Base-by-base conservation (phyloP, 2,329 filamentous ascomycete genomes). In the Colletotrichum sp. region DNA sequence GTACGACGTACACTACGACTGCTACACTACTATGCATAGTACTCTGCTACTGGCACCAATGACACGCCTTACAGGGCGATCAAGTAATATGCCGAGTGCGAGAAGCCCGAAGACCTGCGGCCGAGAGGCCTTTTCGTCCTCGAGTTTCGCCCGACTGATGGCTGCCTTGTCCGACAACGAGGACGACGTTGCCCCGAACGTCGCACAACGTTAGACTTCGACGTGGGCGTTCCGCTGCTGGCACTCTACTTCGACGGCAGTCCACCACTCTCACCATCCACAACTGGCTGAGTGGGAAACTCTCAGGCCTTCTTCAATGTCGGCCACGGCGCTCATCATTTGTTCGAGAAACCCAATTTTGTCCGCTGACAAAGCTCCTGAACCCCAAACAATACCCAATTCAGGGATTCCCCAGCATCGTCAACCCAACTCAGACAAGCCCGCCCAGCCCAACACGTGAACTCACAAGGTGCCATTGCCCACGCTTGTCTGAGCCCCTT, bases 381-480 rank as follows among this genome's bases (percentile, higher is more conserved):
- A 32, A 12, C 34, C 73, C 62, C 24, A 58, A 68, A 68, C 52
- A 48, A 43, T 10, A 43, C 61, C 56, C 21, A 34, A 36, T 24
- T 7, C 68, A 72, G 69, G 72, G 73, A 26, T 66, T 64, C 38
- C 73, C 73, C 73, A 28, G 62, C 26, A 43, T 72, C 30, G 32
- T 62, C 61, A 66, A 48, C 67, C 60, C 69, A 72, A 66, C 72
- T 71, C 52, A 62, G 52, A 66, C 61, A 61, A 52, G 58, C 28
- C n/a, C 68, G 73, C 69, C 69, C 73, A 72, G 43, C 52, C 21
- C 61, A 55, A 61, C 61, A 75, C 30, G 68, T 55, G 62, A 75
- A 75, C 73, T 72, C 56, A 67, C 73, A 67, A 36, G 38, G 73
- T 72, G 55, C 56, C 68, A 71, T 75, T 66, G 52, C 48, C 52